Evolutionary conservation across 306 rosid species (phyloP).

Genomic region (Psophocarpus tetragonolobus): DNA sequence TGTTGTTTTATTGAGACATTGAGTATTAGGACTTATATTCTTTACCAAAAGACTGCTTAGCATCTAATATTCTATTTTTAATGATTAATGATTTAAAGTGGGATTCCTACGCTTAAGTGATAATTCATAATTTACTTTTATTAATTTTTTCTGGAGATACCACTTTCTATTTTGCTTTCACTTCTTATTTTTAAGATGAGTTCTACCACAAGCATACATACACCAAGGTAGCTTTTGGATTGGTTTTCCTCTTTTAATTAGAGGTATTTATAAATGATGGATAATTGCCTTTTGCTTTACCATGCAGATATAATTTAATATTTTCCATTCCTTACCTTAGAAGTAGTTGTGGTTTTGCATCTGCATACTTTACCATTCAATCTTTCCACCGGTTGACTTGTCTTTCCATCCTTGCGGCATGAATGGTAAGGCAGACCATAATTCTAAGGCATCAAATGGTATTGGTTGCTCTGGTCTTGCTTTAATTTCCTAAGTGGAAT

Average conservation of each 20-base stretch:
- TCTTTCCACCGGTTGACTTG: constrained; percentile 15
- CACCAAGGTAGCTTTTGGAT: constrained; percentile 15
- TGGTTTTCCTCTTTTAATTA: constrained; percentile 24
- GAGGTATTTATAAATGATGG: not conserved
- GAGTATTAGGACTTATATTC: constrained; percentile 29
- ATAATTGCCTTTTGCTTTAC: not conserved
- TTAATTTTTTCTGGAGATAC: constrained; percentile 27
- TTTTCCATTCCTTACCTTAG: constrained; percentile 7
- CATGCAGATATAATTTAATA: constrained; percentile 22
- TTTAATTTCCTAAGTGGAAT: not conserved
- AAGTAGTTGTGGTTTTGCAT: not conserved
- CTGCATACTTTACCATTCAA: constrained; percentile 1
- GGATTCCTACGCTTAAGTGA: constrained; percentile 30
- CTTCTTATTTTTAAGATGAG: constrained; percentile 14
- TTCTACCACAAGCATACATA: constrained; percentile 26
- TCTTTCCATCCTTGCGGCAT: constrained; percentile 1
- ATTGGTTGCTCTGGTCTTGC: not conserved
- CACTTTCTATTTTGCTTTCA: constrained; percentile 26
- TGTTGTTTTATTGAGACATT: constrained; percentile 26
- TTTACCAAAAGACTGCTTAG: constrained; percentile 25
- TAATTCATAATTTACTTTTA: constrained; percentile 31
- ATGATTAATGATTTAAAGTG: constrained; percentile 33
- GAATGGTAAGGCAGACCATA: not conserved
- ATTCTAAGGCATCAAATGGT: not conserved
- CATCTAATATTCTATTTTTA: constrained; percentile 32